These are phyloP conservation scores for Zostera marina DNA, from an alignment of 116 monocot species.

Conservation along the genomic window DNA sequence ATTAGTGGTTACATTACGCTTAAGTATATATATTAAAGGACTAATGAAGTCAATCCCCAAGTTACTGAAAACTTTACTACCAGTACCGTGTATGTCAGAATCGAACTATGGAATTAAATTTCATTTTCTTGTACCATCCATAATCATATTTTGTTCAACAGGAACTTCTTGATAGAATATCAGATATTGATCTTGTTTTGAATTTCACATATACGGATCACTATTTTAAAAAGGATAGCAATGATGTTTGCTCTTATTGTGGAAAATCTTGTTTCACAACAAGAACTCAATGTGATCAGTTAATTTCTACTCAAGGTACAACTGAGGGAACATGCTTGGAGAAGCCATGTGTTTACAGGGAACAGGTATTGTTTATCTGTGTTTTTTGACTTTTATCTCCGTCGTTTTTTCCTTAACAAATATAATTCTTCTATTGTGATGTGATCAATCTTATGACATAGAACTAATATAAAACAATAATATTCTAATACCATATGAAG, in stretches of 20 bases:
- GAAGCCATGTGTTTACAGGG: conserved; percentile 33
- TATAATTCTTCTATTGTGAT: too few relatives aligned
- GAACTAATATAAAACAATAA: too few relatives aligned
- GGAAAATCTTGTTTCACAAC: conserved; percentile 34
- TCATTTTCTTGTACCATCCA: too few relatives aligned
- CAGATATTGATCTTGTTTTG: conserved; percentile 77
- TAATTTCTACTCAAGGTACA: conserved; percentile 20
- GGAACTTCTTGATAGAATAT: conserved; percentile 80
- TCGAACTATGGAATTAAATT: too few relatives aligned
- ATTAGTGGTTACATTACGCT: too few relatives aligned
- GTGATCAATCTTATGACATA: too few relatives aligned
- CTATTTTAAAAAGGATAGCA: conserved; percentile 42
- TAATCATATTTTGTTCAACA: conserved; percentile 12
- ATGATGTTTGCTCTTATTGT: conserved; percentile 47
- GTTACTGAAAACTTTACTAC: too few relatives aligned
- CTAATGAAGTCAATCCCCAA: too few relatives aligned
- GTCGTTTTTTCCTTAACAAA: neutral
- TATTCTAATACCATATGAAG: too few relatives aligned
- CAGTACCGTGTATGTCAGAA: too few relatives aligned
- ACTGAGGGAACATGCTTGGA: conserved; percentile 20
- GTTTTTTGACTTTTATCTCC: neutral
- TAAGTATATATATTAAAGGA: too few relatives aligned
- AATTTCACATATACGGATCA: conserved; percentile 62
- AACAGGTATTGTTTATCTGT: conserved; percentile 34
- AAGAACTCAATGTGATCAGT: conserved; percentile 17